Conservation (phyloP, 1,284 basidiomycete species). For the Spongispora temasekensis region DNA sequence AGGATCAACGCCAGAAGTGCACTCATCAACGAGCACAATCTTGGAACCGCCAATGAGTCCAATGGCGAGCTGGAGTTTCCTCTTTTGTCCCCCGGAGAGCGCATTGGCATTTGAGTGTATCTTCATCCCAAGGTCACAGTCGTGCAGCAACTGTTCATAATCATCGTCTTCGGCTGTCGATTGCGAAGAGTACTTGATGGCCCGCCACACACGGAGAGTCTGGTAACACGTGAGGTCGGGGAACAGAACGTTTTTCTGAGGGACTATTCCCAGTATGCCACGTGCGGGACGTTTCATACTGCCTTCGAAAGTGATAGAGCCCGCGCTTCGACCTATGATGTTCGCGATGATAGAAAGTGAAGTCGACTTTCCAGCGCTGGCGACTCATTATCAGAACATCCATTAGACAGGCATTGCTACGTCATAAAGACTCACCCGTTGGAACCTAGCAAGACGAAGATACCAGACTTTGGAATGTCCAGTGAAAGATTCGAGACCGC, state of each 20-base stretch:
- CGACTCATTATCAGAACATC: slow-evolving; percentile 8
- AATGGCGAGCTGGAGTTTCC: slow-evolving; percentile 79
- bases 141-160: slow-evolving; percentile 59
- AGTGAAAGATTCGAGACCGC: slow-evolving; percentile 67
- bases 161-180: slow-evolving; percentile 41
- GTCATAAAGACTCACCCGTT: slow-evolving; percentile 57
- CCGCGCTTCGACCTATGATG: slow-evolving; percentile 58
- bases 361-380: slow-evolving; percentile 80
- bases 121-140: slow-evolving; percentile 74
- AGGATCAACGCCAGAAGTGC: slow-evolving; percentile 81
- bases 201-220: slow-evolving; percentile 72
- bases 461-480: slow-evolving; percentile 66
- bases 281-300: slow-evolving; percentile 51
- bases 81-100: slow-evolving; percentile 79
- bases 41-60: slow-evolving; percentile 75
- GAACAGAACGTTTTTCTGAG: slow-evolving; percentile 83
- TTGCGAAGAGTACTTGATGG: slow-evolving; percentile 66
- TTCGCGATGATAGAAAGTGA: slow-evolving; percentile 67
- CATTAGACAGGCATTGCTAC: background rate
- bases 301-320: slow-evolving; percentile 64
- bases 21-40: slow-evolving; percentile 76
- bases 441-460: slow-evolving; percentile 75
- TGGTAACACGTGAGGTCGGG: slow-evolving; percentile 75
- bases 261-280: slow-evolving; percentile 74
- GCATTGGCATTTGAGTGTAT: slow-evolving; percentile 64